Evolutionary conservation across 2,329 filamentous ascomycete species (phyloP), one percentile per base, ranked within the genome.

Genomic region (Ascochyta clinopodiicola): DNA sequence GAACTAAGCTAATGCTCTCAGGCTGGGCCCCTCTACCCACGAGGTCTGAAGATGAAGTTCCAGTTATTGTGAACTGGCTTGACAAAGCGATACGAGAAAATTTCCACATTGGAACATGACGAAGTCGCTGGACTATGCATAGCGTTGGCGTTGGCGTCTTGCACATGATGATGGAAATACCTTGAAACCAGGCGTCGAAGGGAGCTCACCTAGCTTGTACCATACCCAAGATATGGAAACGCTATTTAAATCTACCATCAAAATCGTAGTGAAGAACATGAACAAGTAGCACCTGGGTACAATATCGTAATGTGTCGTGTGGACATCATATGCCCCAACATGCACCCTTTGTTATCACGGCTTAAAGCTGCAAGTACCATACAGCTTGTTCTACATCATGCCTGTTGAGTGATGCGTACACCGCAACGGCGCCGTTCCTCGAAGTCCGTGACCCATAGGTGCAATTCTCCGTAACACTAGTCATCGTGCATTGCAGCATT

Each of bases 1-100:
- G 5, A n/a, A 22, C 24, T 7, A 36, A 31, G 19, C 51, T 55
- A 34, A 55, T 27, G 1, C 4, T 19, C n/a, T 1, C 34, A 56
- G 53, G 53, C 63, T 34, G 65, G 62, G 2, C 63, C 63, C 7
- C 52, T 66, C 21, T 64, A 64, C 32, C 64, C 64, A 1, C 34
- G 62, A 36, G 58, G 55, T 9, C 45, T 67, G 47, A 67, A 64
- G 38, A 40, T 66, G 19, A 66, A 59, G 35, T 66, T 68, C 36
- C 55, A 65, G 40, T 53, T 48, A 6, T 6, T 62, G 9, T 55
- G n/a, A 40, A 21, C 1, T 31, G 12, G 12, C 12, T 31, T 15
- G 10, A 31, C 12, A 31, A 6, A 9, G 2, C 13, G 17, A 38
- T 19, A 22, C 17, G 7, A 6, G 22, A 9, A 17, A 8, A 9